phyloP scores from a whole-genome alignment of 257 asterid species.

The Jacaranda copaia region DNA sequence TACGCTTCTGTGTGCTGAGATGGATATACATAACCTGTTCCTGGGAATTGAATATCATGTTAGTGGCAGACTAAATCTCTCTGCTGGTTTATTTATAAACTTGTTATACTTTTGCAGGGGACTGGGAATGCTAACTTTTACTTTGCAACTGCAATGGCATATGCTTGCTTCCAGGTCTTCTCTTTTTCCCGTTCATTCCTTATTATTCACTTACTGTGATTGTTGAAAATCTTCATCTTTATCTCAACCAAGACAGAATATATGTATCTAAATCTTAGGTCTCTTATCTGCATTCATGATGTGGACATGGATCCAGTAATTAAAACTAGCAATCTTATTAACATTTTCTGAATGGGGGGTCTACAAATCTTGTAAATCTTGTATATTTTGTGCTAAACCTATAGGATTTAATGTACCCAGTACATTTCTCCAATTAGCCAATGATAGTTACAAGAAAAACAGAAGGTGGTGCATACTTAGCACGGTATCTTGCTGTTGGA shows the following conservation, averaged over 20 bases:
- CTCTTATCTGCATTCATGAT: neutral
- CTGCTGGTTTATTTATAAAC: slow-evolving; percentile 16
- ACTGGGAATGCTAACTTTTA: slow-evolving; percentile 98
- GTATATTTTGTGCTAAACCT: neutral
- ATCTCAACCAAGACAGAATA: slow-evolving; percentile 4
- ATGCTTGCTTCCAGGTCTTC: slow-evolving; percentile 92
- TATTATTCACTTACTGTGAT: slow-evolving; percentile 2
- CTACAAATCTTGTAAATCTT: neutral
- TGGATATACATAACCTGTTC: slow-evolving; percentile 29
- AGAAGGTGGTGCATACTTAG: neutral
- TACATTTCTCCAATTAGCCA: slow-evolving; percentile 8
- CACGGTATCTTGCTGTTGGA: neutral
- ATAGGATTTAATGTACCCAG: neutral
- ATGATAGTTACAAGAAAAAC: slow-evolving; percentile 13
- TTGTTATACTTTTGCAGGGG: slow-evolving; percentile 64
- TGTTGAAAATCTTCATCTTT: slow-evolving; percentile 16
- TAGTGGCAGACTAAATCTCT: slow-evolving; percentile 14
- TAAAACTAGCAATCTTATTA: slow-evolving; percentile 3
- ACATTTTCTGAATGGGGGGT: neutral
- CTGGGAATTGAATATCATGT: slow-evolving; percentile 3
- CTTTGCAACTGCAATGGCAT: slow-evolving; percentile 93
- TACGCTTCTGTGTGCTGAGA: slow-evolving; percentile 49
- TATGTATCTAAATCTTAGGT: neutral
- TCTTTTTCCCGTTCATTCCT: slow-evolving; percentile 28
- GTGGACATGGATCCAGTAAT: neutral